Percentiles rank a stretch among this genome's conserved stretches.
phyloP scores from a whole-genome alignment of 73 alveolate genomes.

The Paramecium sexaurelia region DNA sequence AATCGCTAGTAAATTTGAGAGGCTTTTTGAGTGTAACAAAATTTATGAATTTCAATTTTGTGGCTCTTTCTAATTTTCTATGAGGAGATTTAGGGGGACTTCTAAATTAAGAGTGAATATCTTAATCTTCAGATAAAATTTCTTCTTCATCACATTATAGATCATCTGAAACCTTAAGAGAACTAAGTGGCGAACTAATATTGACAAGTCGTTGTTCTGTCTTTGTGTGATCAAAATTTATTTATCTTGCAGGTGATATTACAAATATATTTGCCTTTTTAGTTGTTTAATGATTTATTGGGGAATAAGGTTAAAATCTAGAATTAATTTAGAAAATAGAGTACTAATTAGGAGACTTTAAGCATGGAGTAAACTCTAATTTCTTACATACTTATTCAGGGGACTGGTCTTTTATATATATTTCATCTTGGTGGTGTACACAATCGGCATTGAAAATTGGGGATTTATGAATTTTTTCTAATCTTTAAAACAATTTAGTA shows the following conservation, averaged over 20 bases:
- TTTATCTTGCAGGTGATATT: constrained; percentile 45
- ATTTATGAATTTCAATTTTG: not conserved
- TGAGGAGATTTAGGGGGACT: constrained; percentile 40
- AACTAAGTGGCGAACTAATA: constrained; percentile 32
- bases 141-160: constrained; percentile 13
- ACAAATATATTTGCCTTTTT: constrained; percentile 22
- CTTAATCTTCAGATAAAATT: constrained; percentile 12
- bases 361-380: constrained; percentile 26
- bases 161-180: constrained; percentile 9
- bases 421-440: not conserved
- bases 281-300: not conserved
- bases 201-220: constrained; percentile 46
- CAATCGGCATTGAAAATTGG: constrained; percentile 1
- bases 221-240: constrained; percentile 21
- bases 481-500: constrained; percentile 26
- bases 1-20: constrained; percentile 26
- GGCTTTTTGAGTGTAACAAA: constrained; percentile 31
- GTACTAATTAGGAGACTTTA: constrained; percentile 4
- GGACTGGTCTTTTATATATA: constrained; percentile 2
- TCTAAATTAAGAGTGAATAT: not conserved
- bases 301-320: constrained; percentile 39
- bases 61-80: constrained; percentile 41
- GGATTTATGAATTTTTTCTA: constrained; percentile 26
- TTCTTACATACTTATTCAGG: constrained; percentile 48
- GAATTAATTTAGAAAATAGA: not conserved